Conservation (phyloP, 257 asterid species). For the Ligustrum vulgare region DNA sequence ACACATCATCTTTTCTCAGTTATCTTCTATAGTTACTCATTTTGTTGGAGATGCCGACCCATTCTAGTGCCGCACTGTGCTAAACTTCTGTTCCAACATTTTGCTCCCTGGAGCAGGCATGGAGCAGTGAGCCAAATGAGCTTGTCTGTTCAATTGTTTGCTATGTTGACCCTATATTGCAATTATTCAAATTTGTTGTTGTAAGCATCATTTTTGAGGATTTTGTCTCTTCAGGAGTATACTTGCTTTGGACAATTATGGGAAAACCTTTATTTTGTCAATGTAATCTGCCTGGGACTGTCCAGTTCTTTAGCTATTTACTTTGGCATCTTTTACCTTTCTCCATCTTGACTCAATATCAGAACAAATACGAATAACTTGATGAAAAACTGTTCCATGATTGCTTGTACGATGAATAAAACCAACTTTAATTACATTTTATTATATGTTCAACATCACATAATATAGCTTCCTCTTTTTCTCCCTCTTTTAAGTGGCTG, state of each 20-base stretch:
- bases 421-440: neutral
- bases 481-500: neutral
- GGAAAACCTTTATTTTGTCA: constrained; percentile 1
- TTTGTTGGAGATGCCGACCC: constrained; percentile 4
- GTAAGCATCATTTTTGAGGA: neutral
- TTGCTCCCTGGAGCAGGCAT: constrained; percentile 15
- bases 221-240: constrained; percentile 5
- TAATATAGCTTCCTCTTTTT: neutral
- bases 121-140: constrained; percentile 4
- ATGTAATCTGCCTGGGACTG: constrained; percentile 1
- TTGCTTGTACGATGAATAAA: neutral
- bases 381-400: neutral
- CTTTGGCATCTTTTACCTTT: neutral
- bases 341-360: constrained; percentile 1
- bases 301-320: neutral
- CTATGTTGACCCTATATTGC: constrained; percentile 1
- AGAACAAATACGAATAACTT: neutral
- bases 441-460: neutral
- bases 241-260: constrained; percentile 4
- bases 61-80: constrained; percentile 1
- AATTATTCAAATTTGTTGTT: constrained; percentile 3
- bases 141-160: constrained; percentile 4
- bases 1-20: neutral
- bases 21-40: constrained; percentile 8
- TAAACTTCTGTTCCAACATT: constrained; percentile 15